Evolutionary conservation across 495 filamentous ascomycete genomes (phyloP).

Genomic region (Lasiosphaeris hirsuta): DNA sequence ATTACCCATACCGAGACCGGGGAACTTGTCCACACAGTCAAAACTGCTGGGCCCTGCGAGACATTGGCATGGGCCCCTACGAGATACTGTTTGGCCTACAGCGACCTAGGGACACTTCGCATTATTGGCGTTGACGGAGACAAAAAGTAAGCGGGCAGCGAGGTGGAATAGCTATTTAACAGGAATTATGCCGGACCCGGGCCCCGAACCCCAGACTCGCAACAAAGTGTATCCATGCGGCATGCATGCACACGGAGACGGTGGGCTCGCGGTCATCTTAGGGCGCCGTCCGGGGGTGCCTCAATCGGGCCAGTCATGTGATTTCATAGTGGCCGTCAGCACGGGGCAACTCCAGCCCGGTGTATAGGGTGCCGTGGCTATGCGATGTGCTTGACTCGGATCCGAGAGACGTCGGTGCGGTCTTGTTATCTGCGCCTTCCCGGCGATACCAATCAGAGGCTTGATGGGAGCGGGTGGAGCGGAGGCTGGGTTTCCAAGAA

Average conservation of each 20-base stretch:
- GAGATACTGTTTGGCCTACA: constrained; percentile 85
- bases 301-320: too few relatives aligned
- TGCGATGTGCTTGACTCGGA: background rate
- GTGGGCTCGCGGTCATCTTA: too few relatives aligned
- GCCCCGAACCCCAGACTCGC: too few relatives aligned
- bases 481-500: too few relatives aligned
- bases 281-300: too few relatives aligned
- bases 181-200: too few relatives aligned
- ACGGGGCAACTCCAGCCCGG: constrained; percentile 4
- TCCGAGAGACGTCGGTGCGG: too few relatives aligned
- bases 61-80: constrained; percentile 88
- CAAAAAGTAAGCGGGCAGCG: constrained; percentile 28
- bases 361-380: background rate
- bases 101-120: constrained; percentile 74
- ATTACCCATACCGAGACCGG: constrained; percentile 85
- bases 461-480: too few relatives aligned
- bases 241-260: too few relatives aligned
- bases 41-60: constrained; percentile 59
- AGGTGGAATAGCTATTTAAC: too few relatives aligned
- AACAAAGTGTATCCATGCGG: too few relatives aligned
- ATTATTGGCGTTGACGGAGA: constrained; percentile 64
- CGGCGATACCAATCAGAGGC: too few relatives aligned
- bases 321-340: background rate
- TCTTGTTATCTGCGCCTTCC: background rate
- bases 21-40: constrained; percentile 76